Evolutionary conservation across 257 asterid species (phyloP).

Genomic region (Thymus quinquecostatus): DNA sequence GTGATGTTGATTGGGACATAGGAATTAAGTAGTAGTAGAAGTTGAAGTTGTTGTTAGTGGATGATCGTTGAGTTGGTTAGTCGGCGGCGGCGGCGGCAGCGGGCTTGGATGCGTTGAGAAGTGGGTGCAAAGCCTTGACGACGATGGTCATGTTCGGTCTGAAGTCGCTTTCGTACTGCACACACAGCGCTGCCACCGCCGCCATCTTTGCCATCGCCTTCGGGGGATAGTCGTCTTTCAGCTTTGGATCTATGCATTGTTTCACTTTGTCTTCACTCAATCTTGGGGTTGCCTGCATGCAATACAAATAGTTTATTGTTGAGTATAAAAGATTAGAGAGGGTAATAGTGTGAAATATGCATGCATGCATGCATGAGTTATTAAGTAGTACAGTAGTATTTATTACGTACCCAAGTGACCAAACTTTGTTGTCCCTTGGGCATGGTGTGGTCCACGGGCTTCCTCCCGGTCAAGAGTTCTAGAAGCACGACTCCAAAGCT

Average conservation of each 20-base stretch:
- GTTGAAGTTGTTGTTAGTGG: too few species aligned
- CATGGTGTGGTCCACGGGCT: constrained; percentile 94
- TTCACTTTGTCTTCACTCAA: constrained; percentile 93
- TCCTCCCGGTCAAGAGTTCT: constrained; percentile 82
- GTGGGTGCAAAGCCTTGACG: constrained; percentile 95
- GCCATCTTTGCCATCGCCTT: constrained; percentile 97
- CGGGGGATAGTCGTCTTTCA: constrained; percentile 71
- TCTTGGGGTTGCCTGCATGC: constrained; percentile 82
- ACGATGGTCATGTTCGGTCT: constrained; percentile 97
- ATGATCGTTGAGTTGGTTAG: constrained; percentile 17
- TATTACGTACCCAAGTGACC: constrained; percentile 76
- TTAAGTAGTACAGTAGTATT: too few species aligned
- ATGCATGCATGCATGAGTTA: too few species aligned
- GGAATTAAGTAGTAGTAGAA: too few species aligned
- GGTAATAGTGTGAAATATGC: too few species aligned
- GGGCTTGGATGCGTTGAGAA: constrained; percentile 72
- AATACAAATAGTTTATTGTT: not conserved
- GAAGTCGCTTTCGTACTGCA: constrained; percentile 93
- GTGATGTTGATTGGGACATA: too few species aligned
- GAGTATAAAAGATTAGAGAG: too few species aligned
- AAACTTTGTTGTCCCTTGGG: constrained; percentile 95
- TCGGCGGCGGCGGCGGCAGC: constrained; percentile 44
- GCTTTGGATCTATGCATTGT: constrained; percentile 86
- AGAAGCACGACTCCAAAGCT: constrained; percentile 87
- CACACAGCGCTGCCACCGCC: constrained; percentile 96